Percentiles rank a stretch among this genome's conserved stretches.
Conservation (phyloP, 2,329 filamentous ascomycete genomes). For the Scytalidium sp. region DNA sequence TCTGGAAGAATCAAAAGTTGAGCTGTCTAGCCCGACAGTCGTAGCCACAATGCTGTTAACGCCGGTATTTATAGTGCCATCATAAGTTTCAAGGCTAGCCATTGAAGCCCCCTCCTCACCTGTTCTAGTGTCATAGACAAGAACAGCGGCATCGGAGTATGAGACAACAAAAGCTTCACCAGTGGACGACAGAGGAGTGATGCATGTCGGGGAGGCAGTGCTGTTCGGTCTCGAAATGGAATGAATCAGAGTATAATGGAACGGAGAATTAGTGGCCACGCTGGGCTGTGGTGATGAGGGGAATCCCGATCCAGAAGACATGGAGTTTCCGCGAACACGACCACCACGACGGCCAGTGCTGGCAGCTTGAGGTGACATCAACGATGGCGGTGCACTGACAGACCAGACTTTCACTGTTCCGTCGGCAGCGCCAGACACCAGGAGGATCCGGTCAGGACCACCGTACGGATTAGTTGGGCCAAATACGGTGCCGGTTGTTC, state of each 20-base stretch:
- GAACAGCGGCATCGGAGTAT: slow-evolving; percentile 83
- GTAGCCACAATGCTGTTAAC: slow-evolving; percentile 92
- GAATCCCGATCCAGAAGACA: slow-evolving; percentile 91
- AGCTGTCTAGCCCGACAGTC: slow-evolving; percentile 72
- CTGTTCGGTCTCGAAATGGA: slow-evolving; percentile 71
- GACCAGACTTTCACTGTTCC: slow-evolving; percentile 93
- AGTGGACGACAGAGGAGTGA: slow-evolving; percentile 77
- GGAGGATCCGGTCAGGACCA: slow-evolving; percentile 77
- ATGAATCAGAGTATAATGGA: slow-evolving; percentile 84
- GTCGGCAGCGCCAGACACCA: slow-evolving; percentile 91
- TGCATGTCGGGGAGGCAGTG: slow-evolving; percentile 80
- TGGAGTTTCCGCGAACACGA: slow-evolving; percentile 83
- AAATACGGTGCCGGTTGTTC: slow-evolving; percentile 77
- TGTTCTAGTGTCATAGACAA: slow-evolving; percentile 88
- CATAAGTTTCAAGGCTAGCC: slow-evolving; percentile 92
- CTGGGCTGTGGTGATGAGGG: slow-evolving; percentile 87
- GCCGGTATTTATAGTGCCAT: slow-evolving; percentile 76
- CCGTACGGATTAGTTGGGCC: slow-evolving; percentile 73
- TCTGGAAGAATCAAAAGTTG: slow-evolving; percentile 58
- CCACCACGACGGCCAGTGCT: slow-evolving; percentile 62
- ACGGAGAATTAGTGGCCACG: slow-evolving; percentile 79
- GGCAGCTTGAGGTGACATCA: slow-evolving; percentile 75
- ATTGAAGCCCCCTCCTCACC: slow-evolving; percentile 91
- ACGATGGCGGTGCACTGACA: slow-evolving; percentile 83
- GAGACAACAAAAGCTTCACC: slow-evolving; percentile 92